Conservation (phyloP, 768 basidiomycete species). For the Butyriboletus loyo region DNA sequence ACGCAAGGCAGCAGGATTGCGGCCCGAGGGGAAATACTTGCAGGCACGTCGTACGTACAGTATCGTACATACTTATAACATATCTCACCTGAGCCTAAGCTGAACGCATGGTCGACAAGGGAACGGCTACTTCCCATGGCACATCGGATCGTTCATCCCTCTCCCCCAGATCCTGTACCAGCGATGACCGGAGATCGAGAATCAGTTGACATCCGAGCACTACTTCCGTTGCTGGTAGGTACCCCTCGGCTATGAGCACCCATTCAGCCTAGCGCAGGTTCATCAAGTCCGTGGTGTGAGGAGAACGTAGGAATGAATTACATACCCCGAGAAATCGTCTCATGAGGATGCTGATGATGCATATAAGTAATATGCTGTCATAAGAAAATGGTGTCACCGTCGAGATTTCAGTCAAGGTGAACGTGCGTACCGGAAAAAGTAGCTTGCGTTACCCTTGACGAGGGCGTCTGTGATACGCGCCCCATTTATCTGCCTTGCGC, state of each 20-base stretch:
- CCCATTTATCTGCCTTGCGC: not conserved
- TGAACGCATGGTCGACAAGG: not conserved
- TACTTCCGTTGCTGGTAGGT: constrained; percentile 1
- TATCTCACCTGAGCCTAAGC: too few relatives aligned
- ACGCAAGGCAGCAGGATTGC: too few relatives aligned
- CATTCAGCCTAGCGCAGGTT: not conserved
- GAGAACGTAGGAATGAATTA: not conserved
- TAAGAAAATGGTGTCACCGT: not conserved
- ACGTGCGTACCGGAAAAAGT: constrained; percentile 13
- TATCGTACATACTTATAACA: too few relatives aligned
- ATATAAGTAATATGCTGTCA: constrained; percentile 13
- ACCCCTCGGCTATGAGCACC: constrained; percentile 3
- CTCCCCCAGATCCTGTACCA: not conserved
- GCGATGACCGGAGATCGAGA: constrained; percentile 2
- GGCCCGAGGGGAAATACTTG: too few relatives aligned
- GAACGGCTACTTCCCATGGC: not conserved
- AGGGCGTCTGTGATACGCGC: constrained; percentile 4
- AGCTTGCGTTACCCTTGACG: constrained; percentile 9
- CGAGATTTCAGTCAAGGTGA: not conserved
- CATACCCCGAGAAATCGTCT: not conserved
- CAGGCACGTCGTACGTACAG: too few relatives aligned
- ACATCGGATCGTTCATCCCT: not conserved
- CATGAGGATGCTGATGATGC: not conserved
- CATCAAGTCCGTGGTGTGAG: too few relatives aligned
- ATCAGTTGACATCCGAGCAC: constrained; percentile 11